Evolutionary conservation across 1,139 yeast species (phyloP), one percentile per base, ranked within the genome.

Genomic region (Yamadazyma conglobata): DNA sequence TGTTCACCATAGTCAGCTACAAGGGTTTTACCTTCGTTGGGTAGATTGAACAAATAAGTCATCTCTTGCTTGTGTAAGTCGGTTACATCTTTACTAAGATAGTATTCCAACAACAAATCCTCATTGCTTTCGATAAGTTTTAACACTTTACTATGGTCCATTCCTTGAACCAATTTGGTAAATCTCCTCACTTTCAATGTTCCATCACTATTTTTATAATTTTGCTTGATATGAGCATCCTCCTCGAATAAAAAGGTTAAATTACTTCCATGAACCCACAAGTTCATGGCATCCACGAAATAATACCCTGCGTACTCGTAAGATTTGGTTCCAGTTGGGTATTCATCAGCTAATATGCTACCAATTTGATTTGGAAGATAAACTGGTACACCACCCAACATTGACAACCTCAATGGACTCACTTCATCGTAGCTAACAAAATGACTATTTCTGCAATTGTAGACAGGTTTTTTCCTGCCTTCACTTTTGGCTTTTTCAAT

Each of bases 361-460:
- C 48, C 53, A 33, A 56, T 60, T 17, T 53, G 50, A 19, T 47
- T 40, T 2, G 69, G 70, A 22, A 61, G 43, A 34, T 58, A 60
- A 0, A 59, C 50, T 15, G 54, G 53, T 25, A 56, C 56, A 1
- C 70, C 70, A 34, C 63, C 69, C 29, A 54, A 44, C 31, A 50
- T 37, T 1, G 67, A 42, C 22, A 56, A 38, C 25, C 44, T 46
- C 18, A 64, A 43, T 0, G 70, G 71, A 19, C 47, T 37, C 10
- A 64, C 31, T 37, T 62, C 69, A n/a, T 39, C 39, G 11, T 60
- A 44, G 25, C 44, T 37, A 17, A 48, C 46, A 44, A 62, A 71
- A 50, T 71, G 76, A 31, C 55, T 53, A 46, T 71, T 68, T 22
- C 74, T 50, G 47, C 77, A 70, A 39, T 70, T 70, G 46, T 59